Evolutionary conservation across 1,139 yeast genomes (phyloP), one percentile per base, ranked within the genome.

Genomic region (Debaryomyces coudertii): DNA sequence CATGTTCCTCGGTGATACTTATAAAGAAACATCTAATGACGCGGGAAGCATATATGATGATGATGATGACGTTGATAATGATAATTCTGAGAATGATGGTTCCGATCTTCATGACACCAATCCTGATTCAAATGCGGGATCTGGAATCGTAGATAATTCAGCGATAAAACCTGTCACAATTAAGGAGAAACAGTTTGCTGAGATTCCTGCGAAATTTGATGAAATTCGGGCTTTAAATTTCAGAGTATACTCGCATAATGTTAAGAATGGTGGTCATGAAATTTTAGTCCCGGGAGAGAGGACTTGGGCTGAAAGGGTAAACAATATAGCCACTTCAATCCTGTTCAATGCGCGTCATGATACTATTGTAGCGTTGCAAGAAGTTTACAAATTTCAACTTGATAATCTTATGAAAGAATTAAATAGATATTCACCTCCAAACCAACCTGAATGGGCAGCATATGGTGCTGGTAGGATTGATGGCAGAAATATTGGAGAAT

Each of bases 161-260:
- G 48, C 30, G 14, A 14, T 38, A 44, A 50, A 51, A 31, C 56
- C 60, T 1, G 58, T 58, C 5, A 52, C 60, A 5, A 47, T 53
- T 29, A 54, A 57, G 9, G 58, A 55, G 18, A 60, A 54, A 15
- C 44, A 47, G 16, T 53, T 49, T 16, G 55, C 65, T 2, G 40
- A 48, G 3, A 49, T 63, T 2, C 57, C 60, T 3, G 50, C 50
- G 9, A 47, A 55, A 33, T 55, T 61, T 30, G 33, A 43, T 12
- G 22, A 40, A 7, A 51, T 59, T 11, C 45, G 52, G 5, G 60
- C 63, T 1, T 41, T 69, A 4, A 47, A 46, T 14, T 68, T 71
- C 52, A 58, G 76, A 28, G 60, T 71, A 16, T 71, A 71, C 50
- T 65, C 73, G 5, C 76, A 71, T 47, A 71, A 71, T 52, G 62